Evolutionary conservation across 2,329 filamentous ascomycete species (phyloP), one percentile per base, ranked within the genome.

Genomic region (Ophiostoma triangulosporum): DNA sequence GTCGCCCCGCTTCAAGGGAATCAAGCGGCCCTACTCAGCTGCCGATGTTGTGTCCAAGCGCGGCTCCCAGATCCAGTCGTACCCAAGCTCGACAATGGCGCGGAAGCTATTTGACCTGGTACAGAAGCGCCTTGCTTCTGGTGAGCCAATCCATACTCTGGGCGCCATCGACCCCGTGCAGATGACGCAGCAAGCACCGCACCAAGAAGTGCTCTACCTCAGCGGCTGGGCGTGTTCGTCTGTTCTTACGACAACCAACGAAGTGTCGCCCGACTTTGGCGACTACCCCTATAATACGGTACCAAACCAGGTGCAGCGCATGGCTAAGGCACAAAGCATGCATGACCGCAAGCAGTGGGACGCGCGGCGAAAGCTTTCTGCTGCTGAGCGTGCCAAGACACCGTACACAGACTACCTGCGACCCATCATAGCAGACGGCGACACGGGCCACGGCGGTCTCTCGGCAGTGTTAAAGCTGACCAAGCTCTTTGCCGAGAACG

Each of bases 251-350:
- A 84, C 83, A 9, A 97, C 93, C 35, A 97, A 98, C 71, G 93
- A 98, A 68, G 93, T 98, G 27, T 96, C 89, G 0, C 87, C 93
- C 43, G 93, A 98, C 67, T 95, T 97, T 70, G 93, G 93, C 63
- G 93, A 98, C 69, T 98, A 98, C 67, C 93, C 93, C 0, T 98
- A 98, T 73, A 97, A 97, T 66, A 98, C 93, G 0, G 93, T 98
- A 4, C 93, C 93, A 8, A 97, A 97, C 70, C 93, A 97, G 68
- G 93, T 98, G 4, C 89, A 98, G 72, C 81, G 93, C 59, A 73
- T 98, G 51, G 88, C 94, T 72, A 97, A 97, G 71, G 93, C 93
- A 4, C 93, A 98, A 69, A 89, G 89, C 60, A 83, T 97, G 74
- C 93, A 98, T 67, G 93, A 98, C 68, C 84, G 93, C 60, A 95